Evolutionary conservation across 2,329 filamentous ascomycete species (phyloP), one percentile per base, ranked within the genome.

Genomic region (Esteya vermicola): DNA sequence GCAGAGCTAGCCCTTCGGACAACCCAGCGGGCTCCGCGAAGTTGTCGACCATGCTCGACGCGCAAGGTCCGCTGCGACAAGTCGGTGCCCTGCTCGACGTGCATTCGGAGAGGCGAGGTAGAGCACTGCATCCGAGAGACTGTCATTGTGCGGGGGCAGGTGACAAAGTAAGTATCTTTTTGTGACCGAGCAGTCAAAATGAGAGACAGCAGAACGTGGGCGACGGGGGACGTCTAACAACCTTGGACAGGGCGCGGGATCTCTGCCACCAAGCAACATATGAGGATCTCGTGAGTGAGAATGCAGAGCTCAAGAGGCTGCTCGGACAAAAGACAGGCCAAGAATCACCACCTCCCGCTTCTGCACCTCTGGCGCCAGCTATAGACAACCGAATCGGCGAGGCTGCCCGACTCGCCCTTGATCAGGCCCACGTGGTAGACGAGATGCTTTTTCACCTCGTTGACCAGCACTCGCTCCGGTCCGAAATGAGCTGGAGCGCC

Each of bases 61-160:
- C 50, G 51, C 38, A 51, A 51, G 38, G 48, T 53, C 21, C 45
- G 44, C 36, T 53, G 51, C 32, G 47, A 53, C 42, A 54, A 54
- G 34, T 38, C 27, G 3, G 42, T 50, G 3, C 50, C 52, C 4
- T 53, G 51, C 23, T 42, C 44, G 12, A 48, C 44, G 4, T 53
- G 50, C 37, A 46, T 53, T 35, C 40, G 44, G 9, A 48, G 50
- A 9, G 51, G 50, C 0, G 40, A 37, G 8, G 45, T 39, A 19
- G 22, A 33, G 12, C 10, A 14, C n/a, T 40, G 38, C 6, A 25
- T 16, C 9, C 18, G 38, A 6, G 38, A 40, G 31, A 23, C 25
- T 12, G 38, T 40, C 9, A n/a, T 40, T 19, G 38, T 40, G 6
- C 23, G 38, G 13, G 38, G 38, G 13, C 12, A 28, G 6, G 38